These are phyloP conservation scores for Corymbia maculata DNA, from an alignment of 345 rosid genomes.

Conservation along the genomic window DNA sequence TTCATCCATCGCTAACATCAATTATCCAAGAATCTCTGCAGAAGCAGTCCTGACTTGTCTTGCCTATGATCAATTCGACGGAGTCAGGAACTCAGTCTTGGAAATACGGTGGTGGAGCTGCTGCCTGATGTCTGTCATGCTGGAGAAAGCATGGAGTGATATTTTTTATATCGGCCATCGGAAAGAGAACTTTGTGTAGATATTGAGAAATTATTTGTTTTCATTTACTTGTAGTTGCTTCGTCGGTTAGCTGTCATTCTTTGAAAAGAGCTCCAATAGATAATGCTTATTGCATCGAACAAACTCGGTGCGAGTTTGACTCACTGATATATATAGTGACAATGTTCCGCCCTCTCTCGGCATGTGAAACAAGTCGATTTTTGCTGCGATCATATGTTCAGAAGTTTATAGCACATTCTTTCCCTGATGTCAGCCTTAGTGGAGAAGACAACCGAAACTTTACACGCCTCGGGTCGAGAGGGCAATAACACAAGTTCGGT, in stretches of 20 bases:
- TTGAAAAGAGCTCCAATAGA: neutral
- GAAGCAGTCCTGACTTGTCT: neutral
- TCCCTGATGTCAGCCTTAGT: neutral
- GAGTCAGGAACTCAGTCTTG: neutral
- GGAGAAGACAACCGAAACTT: neutral
- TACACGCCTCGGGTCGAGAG: rapidly evolving
- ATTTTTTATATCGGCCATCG: neutral
- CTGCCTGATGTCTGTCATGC: neutral
- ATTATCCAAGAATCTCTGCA: constrained; percentile 47
- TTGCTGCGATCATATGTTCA: neutral
- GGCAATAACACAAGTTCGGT: neutral
- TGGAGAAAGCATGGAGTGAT: neutral
- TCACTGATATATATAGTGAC: neutral
- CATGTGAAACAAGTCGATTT: neutral
- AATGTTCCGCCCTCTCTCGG: neutral
- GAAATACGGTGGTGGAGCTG: neutral
- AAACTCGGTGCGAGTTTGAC: neutral
- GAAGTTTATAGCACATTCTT: neutral
- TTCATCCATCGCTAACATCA: constrained; percentile 90
- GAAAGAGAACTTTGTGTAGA: neutral
- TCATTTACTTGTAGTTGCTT: neutral
- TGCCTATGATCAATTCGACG: neutral
- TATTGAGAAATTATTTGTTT: neutral
- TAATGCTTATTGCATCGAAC: neutral
- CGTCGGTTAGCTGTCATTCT: neutral